Conservation (phyloP, 2,329 filamentous ascomycete genomes). For the Thermothelomyces thermophilus region DNA sequence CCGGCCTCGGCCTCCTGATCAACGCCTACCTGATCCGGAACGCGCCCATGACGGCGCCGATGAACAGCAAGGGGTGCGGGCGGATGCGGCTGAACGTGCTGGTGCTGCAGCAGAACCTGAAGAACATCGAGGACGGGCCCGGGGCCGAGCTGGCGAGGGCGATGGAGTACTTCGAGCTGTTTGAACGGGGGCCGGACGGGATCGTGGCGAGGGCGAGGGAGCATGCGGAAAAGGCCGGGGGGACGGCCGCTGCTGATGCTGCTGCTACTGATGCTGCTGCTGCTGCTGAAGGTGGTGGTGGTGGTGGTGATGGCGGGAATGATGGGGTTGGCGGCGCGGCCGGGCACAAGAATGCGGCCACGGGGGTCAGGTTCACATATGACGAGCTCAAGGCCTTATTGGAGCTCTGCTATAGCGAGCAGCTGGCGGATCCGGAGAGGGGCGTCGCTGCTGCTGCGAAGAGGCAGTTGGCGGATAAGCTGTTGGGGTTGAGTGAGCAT, state of each 20-base stretch:
- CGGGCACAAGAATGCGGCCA: no score
- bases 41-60: constrained; percentile 63
- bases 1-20: constrained; percentile 69
- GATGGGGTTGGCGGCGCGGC: no score
- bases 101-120: constrained; percentile 92
- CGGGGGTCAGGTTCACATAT: constrained; percentile 43
- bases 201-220: constrained; percentile 58
- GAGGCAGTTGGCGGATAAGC: constrained; percentile 63
- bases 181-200: constrained; percentile 57
- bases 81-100: constrained; percentile 90
- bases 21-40: constrained; percentile 72
- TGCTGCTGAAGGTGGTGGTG: no score
- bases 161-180: constrained; percentile 63
- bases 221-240: constrained; percentile 31
- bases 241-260: constrained; percentile 8
- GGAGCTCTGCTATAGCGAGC: constrained; percentile 63
- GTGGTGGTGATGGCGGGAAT: no score
- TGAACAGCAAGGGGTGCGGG: constrained; percentile 79
- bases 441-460: constrained; percentile 61
- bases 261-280: constrained; percentile 7
- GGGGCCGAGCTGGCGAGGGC: constrained; percentile 55
- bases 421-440: constrained; percentile 58
- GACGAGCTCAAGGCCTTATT: constrained; percentile 61
- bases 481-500: constrained; percentile 63
- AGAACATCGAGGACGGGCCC: constrained; percentile 69